phyloP scores from a whole-genome alignment of 257 asterid species.

The Verbascum thapsus region DNA sequence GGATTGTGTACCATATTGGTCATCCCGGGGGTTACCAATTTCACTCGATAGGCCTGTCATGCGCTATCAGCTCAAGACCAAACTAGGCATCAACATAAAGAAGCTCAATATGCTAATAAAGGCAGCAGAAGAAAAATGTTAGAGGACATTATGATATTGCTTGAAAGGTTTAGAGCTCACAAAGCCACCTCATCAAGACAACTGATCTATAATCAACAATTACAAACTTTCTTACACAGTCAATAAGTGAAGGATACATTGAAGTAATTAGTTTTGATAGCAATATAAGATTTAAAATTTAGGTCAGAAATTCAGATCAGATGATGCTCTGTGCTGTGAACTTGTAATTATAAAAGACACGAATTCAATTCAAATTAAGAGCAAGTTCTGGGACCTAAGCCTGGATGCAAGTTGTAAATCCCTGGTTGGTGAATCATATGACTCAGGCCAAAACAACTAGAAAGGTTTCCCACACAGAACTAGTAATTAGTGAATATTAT shows the following conservation, averaged over 20 bases:
- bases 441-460: neutral
- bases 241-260: neutral
- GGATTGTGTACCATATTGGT: neutral
- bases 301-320: neutral
- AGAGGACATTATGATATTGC: neutral
- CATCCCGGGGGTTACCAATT: neutral
- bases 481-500: neutral
- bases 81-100: neutral
- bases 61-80: constrained; percentile 8
- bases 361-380: neutral
- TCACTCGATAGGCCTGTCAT: neutral
- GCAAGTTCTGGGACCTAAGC: neutral
- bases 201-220: neutral
- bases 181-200: constrained; percentile 8
- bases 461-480: constrained; percentile 22
- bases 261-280: neutral
- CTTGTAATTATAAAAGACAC: neutral
- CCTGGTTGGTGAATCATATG: neutral
- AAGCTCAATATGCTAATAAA: neutral
- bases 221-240: constrained; percentile 4
- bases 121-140: neutral
- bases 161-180: neutral
- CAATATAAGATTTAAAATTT: neutral
- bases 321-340: neutral
- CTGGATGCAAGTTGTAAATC: neutral